Percentiles rank a stretch among this genome's conserved stretches.
Conservation (phyloP, 768 basidiomycete genomes). For the Trametes maxima region DNA sequence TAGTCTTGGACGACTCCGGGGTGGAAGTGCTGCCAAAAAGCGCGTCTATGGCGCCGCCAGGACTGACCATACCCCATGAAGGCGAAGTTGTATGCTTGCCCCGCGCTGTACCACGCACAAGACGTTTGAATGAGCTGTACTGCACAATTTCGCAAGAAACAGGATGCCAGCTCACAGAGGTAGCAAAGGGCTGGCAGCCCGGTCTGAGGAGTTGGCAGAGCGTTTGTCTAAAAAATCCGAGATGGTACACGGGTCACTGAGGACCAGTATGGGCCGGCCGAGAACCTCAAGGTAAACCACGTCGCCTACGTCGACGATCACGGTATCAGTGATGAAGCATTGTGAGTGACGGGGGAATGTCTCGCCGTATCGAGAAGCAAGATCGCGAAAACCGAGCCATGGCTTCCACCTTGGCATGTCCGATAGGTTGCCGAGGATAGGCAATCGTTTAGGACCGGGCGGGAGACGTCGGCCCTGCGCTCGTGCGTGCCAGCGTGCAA, state of each 20-base stretch:
- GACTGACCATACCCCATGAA: slow-evolving; percentile 3
- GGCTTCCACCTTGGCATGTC: slow-evolving; percentile 23
- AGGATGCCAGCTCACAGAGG: slow-evolving; percentile 7
- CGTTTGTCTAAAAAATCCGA: slow-evolving; percentile 28
- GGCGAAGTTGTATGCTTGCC: slow-evolving; percentile 4
- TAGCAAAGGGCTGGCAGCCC: slow-evolving; percentile 5
- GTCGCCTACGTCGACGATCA: slow-evolving; percentile 3
- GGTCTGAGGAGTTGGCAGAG: slow-evolving; percentile 27
- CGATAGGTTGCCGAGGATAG: slow-evolving; percentile 28
- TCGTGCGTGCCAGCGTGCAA: background rate
- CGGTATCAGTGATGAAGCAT: too few species aligned
- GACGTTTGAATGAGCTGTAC: background rate
- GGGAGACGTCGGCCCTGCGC: slow-evolving; percentile 17
- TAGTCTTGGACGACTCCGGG: background rate
- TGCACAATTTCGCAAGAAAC: too few species aligned
- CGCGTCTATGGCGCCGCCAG: slow-evolving; percentile 14
- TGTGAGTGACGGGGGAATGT: too few species aligned
- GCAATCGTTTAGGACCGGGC: slow-evolving; percentile 29
- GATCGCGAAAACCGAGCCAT: slow-evolving; percentile 25
- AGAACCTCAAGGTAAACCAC: slow-evolving; percentile 24
- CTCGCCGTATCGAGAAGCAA: slow-evolving; percentile 28
- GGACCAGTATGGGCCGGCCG: slow-evolving; percentile 18
- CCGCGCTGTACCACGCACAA: background rate
- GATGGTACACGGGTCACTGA: slow-evolving; percentile 17
- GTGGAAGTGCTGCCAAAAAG: slow-evolving; percentile 14